A percentile compares a stretch with the other conserved stretches of the same genome.
These are phyloP conservation scores for Bryum argenteum DNA, from an alignment of 225 moss, liverwort and hornwort genomes.

Conservation along the genomic window DNA sequence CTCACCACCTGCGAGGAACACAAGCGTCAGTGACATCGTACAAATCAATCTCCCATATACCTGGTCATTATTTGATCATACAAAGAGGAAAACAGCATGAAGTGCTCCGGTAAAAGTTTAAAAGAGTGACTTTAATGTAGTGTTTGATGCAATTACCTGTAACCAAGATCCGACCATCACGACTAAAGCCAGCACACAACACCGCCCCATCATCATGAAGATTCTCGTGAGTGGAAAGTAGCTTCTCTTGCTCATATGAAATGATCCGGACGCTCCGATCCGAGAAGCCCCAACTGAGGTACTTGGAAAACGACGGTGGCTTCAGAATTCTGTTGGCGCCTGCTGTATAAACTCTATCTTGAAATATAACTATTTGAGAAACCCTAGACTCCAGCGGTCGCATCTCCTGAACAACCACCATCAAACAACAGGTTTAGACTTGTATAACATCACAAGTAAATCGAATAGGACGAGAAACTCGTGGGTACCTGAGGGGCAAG, in stretches of 20 bases:
- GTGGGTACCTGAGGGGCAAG: conserved; percentile 64
- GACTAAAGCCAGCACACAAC: conserved; percentile 84
- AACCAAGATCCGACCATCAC: conserved; percentile 85
- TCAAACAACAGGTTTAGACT: conserved; percentile 11
- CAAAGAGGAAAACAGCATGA: not conserved
- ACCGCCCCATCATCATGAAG: conserved; percentile 86
- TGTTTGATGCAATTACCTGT: conserved; percentile 45
- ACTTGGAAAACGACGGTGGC: conserved; percentile 79
- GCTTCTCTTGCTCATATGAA: conserved; percentile 86
- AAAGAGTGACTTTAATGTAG: not conserved
- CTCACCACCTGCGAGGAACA: conserved; percentile 58
- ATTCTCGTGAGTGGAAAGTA: conserved; percentile 87
- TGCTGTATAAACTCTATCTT: conserved; percentile 77
- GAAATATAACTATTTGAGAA: conserved; percentile 82
- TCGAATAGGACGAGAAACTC: not conserved
- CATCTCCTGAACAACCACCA: conserved; percentile 53
- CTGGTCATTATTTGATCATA: not conserved
- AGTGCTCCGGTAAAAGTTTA: not conserved
- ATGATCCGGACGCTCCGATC: conserved; percentile 83
- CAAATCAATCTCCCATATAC: not conserved
- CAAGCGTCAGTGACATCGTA: conserved; percentile 19
- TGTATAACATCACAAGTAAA: not conserved
- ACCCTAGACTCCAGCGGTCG: conserved; percentile 72
- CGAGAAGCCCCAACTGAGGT: conserved; percentile 83
- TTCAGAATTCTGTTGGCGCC: conserved; percentile 76